Conservation (phyloP, 2,329 filamentous ascomycete species). For the Geosmithia putterillii region DNA sequence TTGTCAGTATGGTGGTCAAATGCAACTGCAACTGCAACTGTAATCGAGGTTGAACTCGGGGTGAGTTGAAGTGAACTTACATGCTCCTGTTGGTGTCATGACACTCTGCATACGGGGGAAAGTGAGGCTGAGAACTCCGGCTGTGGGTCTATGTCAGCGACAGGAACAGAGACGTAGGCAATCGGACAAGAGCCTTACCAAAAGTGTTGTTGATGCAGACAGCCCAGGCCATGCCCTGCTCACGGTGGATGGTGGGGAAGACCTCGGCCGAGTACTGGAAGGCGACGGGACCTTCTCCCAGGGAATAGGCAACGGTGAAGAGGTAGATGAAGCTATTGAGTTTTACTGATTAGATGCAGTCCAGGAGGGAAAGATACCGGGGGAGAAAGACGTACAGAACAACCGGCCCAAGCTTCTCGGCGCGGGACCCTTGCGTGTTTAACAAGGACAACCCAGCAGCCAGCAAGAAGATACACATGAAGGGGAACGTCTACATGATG, state of each 20-base stretch:
- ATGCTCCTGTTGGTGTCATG: constrained; percentile 17
- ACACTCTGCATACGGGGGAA: constrained; percentile 29
- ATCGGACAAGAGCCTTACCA: constrained; percentile 6
- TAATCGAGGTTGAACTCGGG: too few species aligned
- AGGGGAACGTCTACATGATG: constrained; percentile 10
- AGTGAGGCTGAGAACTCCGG: constrained; percentile 41
- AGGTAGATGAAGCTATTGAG: constrained; percentile 18
- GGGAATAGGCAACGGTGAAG: constrained; percentile 21
- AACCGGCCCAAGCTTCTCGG: constrained; percentile 5
- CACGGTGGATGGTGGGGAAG: constrained; percentile 22
- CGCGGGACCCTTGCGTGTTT: constrained; percentile 5
- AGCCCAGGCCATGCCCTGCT: constrained; percentile 25
- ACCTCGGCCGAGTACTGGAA: constrained; percentile 25
- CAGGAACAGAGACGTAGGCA: too few species aligned
- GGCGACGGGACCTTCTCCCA: constrained; percentile 22
- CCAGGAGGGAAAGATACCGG: constrained; percentile 22
- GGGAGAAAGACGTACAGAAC: constrained; percentile 12
- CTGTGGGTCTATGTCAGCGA: constrained; percentile 8
- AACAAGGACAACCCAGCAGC: constrained; percentile 12
- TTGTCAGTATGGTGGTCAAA: too few species aligned
- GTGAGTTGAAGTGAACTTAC: too few species aligned
- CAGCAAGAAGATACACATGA: constrained; percentile 14
- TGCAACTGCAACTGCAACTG: too few species aligned
- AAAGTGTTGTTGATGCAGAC: constrained; percentile 20
- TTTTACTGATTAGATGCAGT: constrained; percentile 11